Base-by-base conservation (phyloP, 1,139 yeast species). In the Fermentozyma sake region DNA sequence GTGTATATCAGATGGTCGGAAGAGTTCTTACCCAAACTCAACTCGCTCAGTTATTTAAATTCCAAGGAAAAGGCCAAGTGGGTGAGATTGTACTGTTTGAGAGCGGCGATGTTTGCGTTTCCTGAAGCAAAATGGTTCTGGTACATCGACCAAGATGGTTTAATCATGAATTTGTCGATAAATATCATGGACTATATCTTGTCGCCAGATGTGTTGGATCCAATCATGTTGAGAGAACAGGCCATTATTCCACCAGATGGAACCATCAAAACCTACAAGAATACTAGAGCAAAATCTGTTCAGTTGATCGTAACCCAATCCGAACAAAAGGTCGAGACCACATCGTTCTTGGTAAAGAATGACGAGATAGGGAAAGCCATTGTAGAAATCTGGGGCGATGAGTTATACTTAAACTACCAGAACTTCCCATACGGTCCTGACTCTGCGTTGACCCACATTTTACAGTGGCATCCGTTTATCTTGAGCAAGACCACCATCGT, bases 391-490 rank as follows among this genome's bases (percentile, higher is more conserved):
- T 81, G 95, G 89, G 56, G 70, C 20, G 87, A 84, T 48, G 75
- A 76, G 10, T 63, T 85, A 27, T 79, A 76, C 48, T 71, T 82
- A 48, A 65, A 68, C 26, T 86, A 82, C 55, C 63, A 60, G 18
- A 72, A 72, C 48, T 83, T 84, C 55, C 72, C 73, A 11, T 61
- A 48, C 40, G 72, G 73, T 16, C 79, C 83, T 3, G 76, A 74
- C 37, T 69, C 78, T 8, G 85, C 93, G 1, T 51, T 89, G 29
- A 75, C 86, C 14, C 97, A 91, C 52, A 64, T 86, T 20, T 61
- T 87, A 39, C 96, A 86, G 53, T 91, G 97, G 98, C 98, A 91
- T 51, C 95, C 95, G 8, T 73, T 72, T 26, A 60, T 81, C 21
- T 66, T 89, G 41, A 70, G 82, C 30, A 80, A 76, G 44, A 67